Base-by-base conservation (phyloP, 1,284 basidiomycete genomes). In the Phellopilus nigrolimitatus region DNA sequence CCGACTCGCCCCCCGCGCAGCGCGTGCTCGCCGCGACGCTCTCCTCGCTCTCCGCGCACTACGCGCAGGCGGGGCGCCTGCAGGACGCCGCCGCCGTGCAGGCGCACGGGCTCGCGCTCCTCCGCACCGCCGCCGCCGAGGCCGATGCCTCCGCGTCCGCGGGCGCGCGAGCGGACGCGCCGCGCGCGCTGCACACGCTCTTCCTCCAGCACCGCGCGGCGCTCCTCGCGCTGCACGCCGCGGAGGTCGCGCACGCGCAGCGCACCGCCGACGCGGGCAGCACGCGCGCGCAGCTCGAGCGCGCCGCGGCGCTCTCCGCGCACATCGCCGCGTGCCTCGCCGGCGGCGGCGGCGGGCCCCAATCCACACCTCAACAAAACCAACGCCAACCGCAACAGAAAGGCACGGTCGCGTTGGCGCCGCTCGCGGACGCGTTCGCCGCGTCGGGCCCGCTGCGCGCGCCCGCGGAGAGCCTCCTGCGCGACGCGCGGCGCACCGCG, bases 161-260 rank as follows among this genome's bases (percentile, higher is more conserved):
- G 17, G 12, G 8, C 13, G 17, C 43, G 13, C 60, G 71, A 10
- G 60, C 70, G 6, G 59, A 10, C 72, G 69, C 78, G n/a, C 74
- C 82, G 9, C 75, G 84, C 56, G 69, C 73, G 8, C 69, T 89
- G 31, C 87, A 93, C 62, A 66, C 71, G 1, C 66, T 88, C 6
- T 90, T 81, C 65, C 65, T 90, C 33, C 73, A 84, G 31, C 86
- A 91, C 53, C 84, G 88, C 21, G 76, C 80, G 3, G 79, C 90
- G 3, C 68, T 92, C 3, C 67, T 92, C 40, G 80, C 79, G 3
- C 74, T 89, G 15, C 88, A 93, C 62, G 76, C 80, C 12, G 87
- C 87, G 0, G 86, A 90, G 61, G 86, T 92, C 6, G 66, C 78
- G 4, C 77, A 86, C 60, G 86, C 82, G 4, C 72, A 75, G 37